phyloP scores from a whole-genome alignment of 768 basidiomycete genomes.

The Pisolithus marmoratus region DNA sequence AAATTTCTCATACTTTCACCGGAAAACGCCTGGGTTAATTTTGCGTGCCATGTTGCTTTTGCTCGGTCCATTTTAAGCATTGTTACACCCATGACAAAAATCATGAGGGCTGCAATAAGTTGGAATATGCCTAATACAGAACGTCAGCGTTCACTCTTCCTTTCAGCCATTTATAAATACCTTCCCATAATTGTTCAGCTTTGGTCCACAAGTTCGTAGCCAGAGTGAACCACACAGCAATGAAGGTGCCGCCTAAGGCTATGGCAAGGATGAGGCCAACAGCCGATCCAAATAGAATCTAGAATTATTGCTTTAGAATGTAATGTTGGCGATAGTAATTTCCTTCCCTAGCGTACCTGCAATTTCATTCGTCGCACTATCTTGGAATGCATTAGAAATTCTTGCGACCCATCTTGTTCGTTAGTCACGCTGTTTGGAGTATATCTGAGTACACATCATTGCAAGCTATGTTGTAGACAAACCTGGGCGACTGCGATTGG shows the following conservation, averaged over 20 bases:
- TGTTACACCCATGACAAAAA: slow-evolving; percentile 88
- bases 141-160: neutral
- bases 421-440: neutral
- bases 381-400: slow-evolving; percentile 28
- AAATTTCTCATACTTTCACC: slow-evolving; percentile 37
- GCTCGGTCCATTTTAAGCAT: slow-evolving; percentile 96
- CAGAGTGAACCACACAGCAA: slow-evolving; percentile 93
- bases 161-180: slow-evolving; percentile 33
- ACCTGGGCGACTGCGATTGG: neutral
- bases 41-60: slow-evolving; percentile 90
- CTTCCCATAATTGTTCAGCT: slow-evolving; percentile 92
- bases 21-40: slow-evolving; percentile 75
- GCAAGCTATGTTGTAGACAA: too few relatives aligned
- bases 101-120: slow-evolving; percentile 70
- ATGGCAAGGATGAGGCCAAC: slow-evolving; percentile 75
- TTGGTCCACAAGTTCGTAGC: slow-evolving; percentile 78
- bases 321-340: neutral
- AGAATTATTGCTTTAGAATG: neutral
- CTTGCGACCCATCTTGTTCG: neutral
- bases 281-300: slow-evolving; percentile 75
- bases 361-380: slow-evolving; percentile 65
- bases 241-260: slow-evolving; percentile 85
- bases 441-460: too few relatives aligned
- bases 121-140: slow-evolving; percentile 53
- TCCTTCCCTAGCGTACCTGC: slow-evolving; percentile 38